Evolutionary conservation across 2,329 filamentous ascomycete genomes (phyloP).

Genomic region (Ascochyta pisi): DNA sequence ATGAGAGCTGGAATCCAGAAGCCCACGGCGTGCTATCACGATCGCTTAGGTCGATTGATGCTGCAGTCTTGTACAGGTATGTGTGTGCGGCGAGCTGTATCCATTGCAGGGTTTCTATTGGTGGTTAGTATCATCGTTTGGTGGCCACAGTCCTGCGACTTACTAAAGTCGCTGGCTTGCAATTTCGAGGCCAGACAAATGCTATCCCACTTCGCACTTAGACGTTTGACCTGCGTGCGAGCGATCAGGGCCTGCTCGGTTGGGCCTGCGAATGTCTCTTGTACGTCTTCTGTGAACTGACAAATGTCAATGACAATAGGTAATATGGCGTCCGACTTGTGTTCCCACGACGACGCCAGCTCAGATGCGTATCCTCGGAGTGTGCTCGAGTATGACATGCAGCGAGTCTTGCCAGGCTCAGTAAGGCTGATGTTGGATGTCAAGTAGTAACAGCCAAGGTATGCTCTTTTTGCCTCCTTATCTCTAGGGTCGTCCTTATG

Average conservation of each 20-base stretch:
- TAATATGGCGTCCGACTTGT: slow-evolving; percentile 39
- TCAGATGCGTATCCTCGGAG: slow-evolving; percentile 43
- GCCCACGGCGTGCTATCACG: slow-evolving; percentile 42
- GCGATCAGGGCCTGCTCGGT: slow-evolving; percentile 39
- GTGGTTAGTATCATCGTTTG: slow-evolving; percentile 17
- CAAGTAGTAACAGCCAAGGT: slow-evolving; percentile 47
- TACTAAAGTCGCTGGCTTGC: slow-evolving; percentile 43
- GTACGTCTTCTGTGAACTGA: slow-evolving; percentile 46
- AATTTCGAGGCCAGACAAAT: slow-evolving; percentile 38
- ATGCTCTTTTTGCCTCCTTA: slow-evolving; percentile 43
- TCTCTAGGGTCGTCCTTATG: slow-evolving; percentile 33
- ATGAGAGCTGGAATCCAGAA: slow-evolving; percentile 44
- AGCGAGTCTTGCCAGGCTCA: slow-evolving; percentile 33
- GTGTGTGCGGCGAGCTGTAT: slow-evolving; percentile 40
- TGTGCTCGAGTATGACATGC: slow-evolving; percentile 36
- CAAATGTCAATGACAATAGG: slow-evolving; percentile 42
- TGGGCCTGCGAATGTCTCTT: slow-evolving; percentile 41
- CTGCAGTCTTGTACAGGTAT: slow-evolving; percentile 37
- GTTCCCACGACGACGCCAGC: slow-evolving; percentile 39
- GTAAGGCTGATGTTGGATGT: slow-evolving; percentile 36
- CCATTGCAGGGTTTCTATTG: slow-evolving; percentile 42
- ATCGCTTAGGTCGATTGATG: slow-evolving; percentile 38
- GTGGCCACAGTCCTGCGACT: neutral
- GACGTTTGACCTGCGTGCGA: slow-evolving; percentile 41
- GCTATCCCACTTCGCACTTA: slow-evolving; percentile 44